Conservation (phyloP, 805 yeast species). For the Hanseniaspora thailandica region DNA sequence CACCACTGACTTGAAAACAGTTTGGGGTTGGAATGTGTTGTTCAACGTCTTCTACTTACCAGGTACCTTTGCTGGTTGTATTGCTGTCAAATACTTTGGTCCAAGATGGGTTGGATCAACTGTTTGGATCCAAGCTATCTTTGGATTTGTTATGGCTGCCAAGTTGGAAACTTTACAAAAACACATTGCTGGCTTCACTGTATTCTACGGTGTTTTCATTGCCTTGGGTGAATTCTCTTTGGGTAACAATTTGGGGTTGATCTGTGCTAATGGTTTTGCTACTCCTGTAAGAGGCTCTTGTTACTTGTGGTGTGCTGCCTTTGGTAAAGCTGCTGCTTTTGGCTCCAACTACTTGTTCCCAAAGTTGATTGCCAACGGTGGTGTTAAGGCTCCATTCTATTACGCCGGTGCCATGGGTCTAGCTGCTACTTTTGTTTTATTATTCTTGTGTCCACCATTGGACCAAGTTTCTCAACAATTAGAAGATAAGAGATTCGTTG, state of each 20-base stretch:
- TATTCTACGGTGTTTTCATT: constrained; percentile 78
- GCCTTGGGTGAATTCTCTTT: constrained; percentile 79
- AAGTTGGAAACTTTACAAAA: constrained; percentile 42
- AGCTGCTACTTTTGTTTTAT: constrained; percentile 41
- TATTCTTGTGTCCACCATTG: constrained; percentile 58
- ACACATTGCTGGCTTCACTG: constrained; percentile 68
- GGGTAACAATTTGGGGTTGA: constrained; percentile 81
- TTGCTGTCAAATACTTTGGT: constrained; percentile 73
- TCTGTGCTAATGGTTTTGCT: constrained; percentile 78
- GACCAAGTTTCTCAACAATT: constrained; percentile 71
- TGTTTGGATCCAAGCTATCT: constrained; percentile 55
- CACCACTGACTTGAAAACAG: constrained; percentile 46
- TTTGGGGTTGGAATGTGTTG: constrained; percentile 89
- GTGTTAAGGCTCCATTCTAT: constrained; percentile 42
- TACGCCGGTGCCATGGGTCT: constrained; percentile 12
- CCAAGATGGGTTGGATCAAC: constrained; percentile 64
- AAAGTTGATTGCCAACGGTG: constrained; percentile 48
- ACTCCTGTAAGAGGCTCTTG: constrained; percentile 83
- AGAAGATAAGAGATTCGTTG: constrained; percentile 64
- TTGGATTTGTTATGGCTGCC: constrained; percentile 81
- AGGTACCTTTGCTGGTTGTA: constrained; percentile 85
- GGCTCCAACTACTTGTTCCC: constrained; percentile 87
- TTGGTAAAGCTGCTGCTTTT: constrained; percentile 88
- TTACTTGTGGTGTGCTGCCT: constrained; percentile 83
- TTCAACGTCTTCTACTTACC: constrained; percentile 82